A percentile compares a stretch with the other conserved stretches of the same genome.
phyloP scores from a whole-genome alignment of 106 monocot species.

The Iris macrosiphon region DNA sequence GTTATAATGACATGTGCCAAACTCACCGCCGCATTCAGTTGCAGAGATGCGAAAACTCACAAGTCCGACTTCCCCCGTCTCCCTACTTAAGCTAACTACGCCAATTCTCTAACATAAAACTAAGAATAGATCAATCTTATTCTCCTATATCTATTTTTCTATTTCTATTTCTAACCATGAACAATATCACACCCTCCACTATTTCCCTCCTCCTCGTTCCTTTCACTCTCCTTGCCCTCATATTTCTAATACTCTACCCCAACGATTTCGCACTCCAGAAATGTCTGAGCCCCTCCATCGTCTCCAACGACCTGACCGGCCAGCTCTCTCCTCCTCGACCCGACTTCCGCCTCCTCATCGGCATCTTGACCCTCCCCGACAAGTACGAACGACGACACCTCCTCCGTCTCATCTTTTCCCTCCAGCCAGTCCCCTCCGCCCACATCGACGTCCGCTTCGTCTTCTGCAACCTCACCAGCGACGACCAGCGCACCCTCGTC shows the following conservation, averaged over 20 bases:
- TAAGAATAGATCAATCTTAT: too few relatives aligned
- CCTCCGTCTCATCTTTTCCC: conserved; percentile 27
- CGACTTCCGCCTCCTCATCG: conserved; percentile 34
- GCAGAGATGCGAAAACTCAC: too few relatives aligned
- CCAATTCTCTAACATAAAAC: too few relatives aligned
- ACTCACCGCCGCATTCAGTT: too few relatives aligned
- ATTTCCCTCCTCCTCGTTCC: conserved; percentile 1
- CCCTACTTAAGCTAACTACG: too few relatives aligned
- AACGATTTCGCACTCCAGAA: conserved; percentile 7
- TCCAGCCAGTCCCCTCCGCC: conserved; percentile 14
- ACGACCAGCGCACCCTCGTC: conserved; percentile 34
- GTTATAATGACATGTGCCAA: too few relatives aligned
- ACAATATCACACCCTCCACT: background rate
- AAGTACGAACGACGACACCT: conserved; percentile 33
- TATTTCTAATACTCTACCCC: conserved; percentile 7
- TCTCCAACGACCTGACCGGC: background rate
- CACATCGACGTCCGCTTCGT: conserved; percentile 44
- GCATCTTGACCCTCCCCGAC: conserved; percentile 37
- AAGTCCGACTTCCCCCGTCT: too few relatives aligned
- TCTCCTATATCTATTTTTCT: too few relatives aligned
- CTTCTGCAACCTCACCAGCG: conserved; percentile 43
- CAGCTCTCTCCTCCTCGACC: conserved; percentile 1
- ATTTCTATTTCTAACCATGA: too few relatives aligned
- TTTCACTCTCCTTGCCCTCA: conserved; percentile 6
- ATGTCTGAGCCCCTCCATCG: conserved; percentile 3